These are phyloP conservation scores for Lunularia cruciata DNA, from an alignment of 225 moss, liverwort and hornwort genomes.

Conservation along the genomic window DNA sequence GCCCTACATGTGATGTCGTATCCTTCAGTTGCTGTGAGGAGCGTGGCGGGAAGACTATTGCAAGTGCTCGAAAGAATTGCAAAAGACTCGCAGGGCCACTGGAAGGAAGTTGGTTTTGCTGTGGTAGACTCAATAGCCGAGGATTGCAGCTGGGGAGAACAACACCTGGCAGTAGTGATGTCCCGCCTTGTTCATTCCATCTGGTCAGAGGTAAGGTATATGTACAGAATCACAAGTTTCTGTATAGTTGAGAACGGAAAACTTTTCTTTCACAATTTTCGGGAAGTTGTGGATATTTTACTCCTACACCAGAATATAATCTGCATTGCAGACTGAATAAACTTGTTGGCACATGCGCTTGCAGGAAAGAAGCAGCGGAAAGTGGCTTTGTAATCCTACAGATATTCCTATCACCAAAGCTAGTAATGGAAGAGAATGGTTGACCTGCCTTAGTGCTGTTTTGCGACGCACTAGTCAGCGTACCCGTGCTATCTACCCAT, in stretches of 20 bases:
- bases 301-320: not conserved
- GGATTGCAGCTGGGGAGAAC: conserved; percentile 27
- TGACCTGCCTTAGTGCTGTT: conserved; percentile 25
- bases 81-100: conserved; percentile 1
- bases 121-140: not conserved
- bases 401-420: not conserved
- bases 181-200: conserved; percentile 33
- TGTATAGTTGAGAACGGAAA: no score
- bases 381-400: conserved; percentile 21
- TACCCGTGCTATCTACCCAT: conserved; percentile 12
- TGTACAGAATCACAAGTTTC: not conserved
- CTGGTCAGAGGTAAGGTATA: conserved; percentile 24
- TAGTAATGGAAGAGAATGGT: conserved; percentile 27
- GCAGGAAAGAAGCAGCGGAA: conserved; percentile 30
- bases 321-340: no score
- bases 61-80: conserved; percentile 25
- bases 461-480: conserved; percentile 24
- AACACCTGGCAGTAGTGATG: conserved; percentile 24
- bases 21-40: conserved; percentile 45
- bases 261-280: not conserved
- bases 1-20: conserved; percentile 53
- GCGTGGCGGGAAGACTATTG: conserved; percentile 29
- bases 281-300: not conserved
- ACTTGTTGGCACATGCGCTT: not conserved
- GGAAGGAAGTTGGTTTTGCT: not conserved